These are phyloP conservation scores for Amanita thiersii DNA, from an alignment of 768 basidiomycete species.

Conservation along the genomic window DNA sequence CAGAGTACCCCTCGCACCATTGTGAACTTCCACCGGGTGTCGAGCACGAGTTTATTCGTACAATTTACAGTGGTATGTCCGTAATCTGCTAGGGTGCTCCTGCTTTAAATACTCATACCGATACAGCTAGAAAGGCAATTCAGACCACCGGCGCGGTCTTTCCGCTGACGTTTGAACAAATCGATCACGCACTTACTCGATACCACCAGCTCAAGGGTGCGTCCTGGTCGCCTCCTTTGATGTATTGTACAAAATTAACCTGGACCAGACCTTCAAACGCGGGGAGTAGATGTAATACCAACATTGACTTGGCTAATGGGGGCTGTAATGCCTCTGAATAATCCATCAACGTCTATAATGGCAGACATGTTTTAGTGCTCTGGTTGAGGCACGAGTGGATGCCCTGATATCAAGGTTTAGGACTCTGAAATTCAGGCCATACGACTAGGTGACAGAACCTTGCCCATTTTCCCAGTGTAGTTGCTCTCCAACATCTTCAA, in stretches of 20 bases:
- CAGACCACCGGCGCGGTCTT: slow-evolving; percentile 23
- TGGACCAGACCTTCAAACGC: slow-evolving; percentile 18
- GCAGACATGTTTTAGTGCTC: too few relatives aligned
- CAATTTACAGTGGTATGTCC: slow-evolving; percentile 24
- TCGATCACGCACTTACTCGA: slow-evolving; percentile 28
- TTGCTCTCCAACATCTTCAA: too few relatives aligned
- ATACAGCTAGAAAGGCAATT: slow-evolving; percentile 22
- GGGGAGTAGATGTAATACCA: slow-evolving; percentile 22
- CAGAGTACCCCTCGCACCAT: slow-evolving; percentile 36
- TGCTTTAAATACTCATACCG: too few relatives aligned
- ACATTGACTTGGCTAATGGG: slow-evolving; percentile 34
- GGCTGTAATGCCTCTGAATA: slow-evolving; percentile 37
- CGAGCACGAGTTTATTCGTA: slow-evolving; percentile 24
- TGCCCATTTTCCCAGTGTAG: too few relatives aligned
- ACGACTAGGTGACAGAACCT: too few relatives aligned
- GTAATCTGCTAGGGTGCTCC: too few relatives aligned
- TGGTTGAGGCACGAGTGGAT: too few relatives aligned
- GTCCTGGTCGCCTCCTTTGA: slow-evolving; percentile 2
- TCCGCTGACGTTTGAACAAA: slow-evolving; percentile 27
- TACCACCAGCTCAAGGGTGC: slow-evolving; percentile 29
- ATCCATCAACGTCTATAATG: too few relatives aligned
- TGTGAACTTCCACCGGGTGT: slow-evolving; percentile 24
- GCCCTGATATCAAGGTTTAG: too few relatives aligned
- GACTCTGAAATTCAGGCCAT: too few relatives aligned
- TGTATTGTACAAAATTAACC: neutral